Evolutionary conservation across 176 grass and related monocot genomes (phyloP).

Genomic region (barley (Hordeum vulgare)): MorexV3_pseudomolecules_assembly NC_058523.1:118448663-118449162

Average conservation of each 20-base stretch:
- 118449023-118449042: no score
- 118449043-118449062: background rate
- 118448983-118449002: no score
- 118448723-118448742: constrained; percentile 79
- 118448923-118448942: constrained; percentile 95
- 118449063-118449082: constrained; percentile 82
- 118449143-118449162: no score
- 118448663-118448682: no score
- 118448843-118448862: background rate
- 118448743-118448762: constrained; percentile 96
- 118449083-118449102: constrained; percentile 93
- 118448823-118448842: background rate
- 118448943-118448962: no score
- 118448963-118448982: no score
- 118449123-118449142: constrained; percentile 90
- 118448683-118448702: no score
- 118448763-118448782: background rate
- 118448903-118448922: constrained; percentile 91
- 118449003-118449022: no score
- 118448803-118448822: background rate
- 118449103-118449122: constrained; percentile 94
- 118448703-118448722: no score
- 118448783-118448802: background rate
- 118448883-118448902: constrained; percentile 44
- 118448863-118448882: background rate